Percentiles rank a stretch among this genome's conserved stretches.
Conservation (phyloP, 768 basidiomycete genomes). For the Sporobolomyces pararoseus region DNA sequence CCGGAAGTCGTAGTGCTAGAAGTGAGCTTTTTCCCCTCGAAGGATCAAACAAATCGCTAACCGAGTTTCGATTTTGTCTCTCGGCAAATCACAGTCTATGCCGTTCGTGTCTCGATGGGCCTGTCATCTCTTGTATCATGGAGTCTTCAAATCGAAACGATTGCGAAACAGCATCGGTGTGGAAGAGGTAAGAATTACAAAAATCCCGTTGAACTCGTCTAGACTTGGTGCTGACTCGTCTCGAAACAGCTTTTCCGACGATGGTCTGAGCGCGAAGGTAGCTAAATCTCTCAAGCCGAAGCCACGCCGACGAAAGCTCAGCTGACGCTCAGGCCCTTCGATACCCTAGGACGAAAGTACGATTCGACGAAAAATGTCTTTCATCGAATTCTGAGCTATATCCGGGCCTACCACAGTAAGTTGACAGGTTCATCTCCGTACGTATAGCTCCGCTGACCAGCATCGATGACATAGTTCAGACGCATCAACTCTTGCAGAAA, state of each 20-base stretch:
- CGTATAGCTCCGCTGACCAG: conserved; percentile 34
- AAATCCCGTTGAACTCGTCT: neutral
- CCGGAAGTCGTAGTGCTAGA: neutral
- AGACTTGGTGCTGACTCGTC: too few relatives aligned
- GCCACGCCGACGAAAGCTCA: too few relatives aligned
- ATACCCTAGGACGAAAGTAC: conserved; percentile 3
- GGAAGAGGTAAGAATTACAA: neutral
- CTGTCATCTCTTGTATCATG: conserved; percentile 23
- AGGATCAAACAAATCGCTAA: neutral
- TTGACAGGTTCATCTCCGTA: conserved; percentile 45
- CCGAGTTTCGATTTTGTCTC: too few relatives aligned
- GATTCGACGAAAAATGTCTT: conserved; percentile 25
- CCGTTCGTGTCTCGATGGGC: conserved; percentile 14
- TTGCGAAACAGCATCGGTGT: neutral
- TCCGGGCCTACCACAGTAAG: conserved; percentile 48
- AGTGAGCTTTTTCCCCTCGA: neutral
- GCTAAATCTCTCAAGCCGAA: neutral
- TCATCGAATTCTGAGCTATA: conserved; percentile 49
- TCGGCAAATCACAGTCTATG: conserved; percentile 10
- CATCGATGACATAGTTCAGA: conserved; percentile 56
- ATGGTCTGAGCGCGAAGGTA: conserved; percentile 19
- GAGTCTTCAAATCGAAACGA: neutral
- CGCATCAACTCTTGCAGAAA: conserved; percentile 62
- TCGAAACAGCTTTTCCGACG: neutral
- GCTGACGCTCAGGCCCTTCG: neutral